Conservation (phyloP, 176 grass and related monocot species). For the Calamus simplicifolius region DNA sequence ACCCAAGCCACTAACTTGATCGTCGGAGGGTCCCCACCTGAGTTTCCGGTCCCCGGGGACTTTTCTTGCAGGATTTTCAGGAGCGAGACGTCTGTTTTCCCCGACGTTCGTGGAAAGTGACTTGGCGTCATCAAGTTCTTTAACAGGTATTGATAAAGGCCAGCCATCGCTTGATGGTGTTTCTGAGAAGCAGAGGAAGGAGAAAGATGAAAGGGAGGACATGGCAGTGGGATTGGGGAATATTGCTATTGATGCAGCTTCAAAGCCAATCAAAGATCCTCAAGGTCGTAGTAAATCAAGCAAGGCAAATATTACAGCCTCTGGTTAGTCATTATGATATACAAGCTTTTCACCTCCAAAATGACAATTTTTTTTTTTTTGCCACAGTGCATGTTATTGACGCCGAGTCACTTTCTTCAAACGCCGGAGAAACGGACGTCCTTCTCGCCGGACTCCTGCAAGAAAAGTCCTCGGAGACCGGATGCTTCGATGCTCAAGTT, state of each 20-base stretch:
- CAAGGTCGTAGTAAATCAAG: slow-evolving; percentile 23
- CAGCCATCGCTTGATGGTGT: slow-evolving; percentile 22
- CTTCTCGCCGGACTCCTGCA: too few species aligned
- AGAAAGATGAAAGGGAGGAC: slow-evolving; percentile 73
- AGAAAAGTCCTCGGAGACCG: too few species aligned
- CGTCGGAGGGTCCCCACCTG: too few species aligned
- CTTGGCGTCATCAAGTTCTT: too few species aligned
- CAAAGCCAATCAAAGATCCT: slow-evolving; percentile 26
- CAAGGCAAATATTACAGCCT: slow-evolving; percentile 35
- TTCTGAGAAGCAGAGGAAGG: slow-evolving; percentile 52
- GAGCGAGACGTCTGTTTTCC: too few species aligned
- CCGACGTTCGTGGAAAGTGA: too few species aligned
- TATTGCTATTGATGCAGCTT: slow-evolving; percentile 62
- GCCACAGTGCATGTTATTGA: not conserved
- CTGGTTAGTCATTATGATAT: slow-evolving; percentile 27
- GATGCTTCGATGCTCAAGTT: too few species aligned
- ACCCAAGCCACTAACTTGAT: too few species aligned
- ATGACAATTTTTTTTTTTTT: not conserved
- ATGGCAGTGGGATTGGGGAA: slow-evolving; percentile 71
- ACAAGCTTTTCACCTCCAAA: not conserved
- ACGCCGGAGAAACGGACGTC: too few species aligned
- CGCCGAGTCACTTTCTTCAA: too few species aligned
- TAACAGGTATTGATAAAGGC: slow-evolving; percentile 13
- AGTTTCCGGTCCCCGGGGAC: too few species aligned
- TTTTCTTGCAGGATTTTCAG: too few species aligned